A percentile compares a stretch with the other conserved stretches of the same genome.
phyloP scores from a whole-genome alignment of 225 moss, liverwort and hornwort species.

The Sphagnum tenellum region DNA sequence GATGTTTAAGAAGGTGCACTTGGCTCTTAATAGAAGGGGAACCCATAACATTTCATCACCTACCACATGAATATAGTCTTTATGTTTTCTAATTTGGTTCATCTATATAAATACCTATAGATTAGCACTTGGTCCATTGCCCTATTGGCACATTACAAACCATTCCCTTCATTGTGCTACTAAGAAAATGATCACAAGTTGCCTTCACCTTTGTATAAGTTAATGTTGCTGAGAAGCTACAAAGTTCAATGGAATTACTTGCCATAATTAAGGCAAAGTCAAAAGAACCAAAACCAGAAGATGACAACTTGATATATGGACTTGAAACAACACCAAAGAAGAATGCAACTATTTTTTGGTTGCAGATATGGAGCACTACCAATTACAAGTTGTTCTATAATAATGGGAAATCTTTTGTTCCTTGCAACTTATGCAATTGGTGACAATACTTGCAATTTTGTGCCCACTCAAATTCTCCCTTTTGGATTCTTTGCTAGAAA shows the following conservation, averaged over 20 bases:
- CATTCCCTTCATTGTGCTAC: too few relatives aligned
- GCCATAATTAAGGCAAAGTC: constrained; percentile 60
- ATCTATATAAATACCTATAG: too few relatives aligned
- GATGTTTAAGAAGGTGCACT: constrained; percentile 3
- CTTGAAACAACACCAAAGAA: constrained; percentile 80
- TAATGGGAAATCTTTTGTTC: constrained; percentile 82
- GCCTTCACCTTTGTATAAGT: constrained; percentile 16
- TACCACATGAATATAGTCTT: too few relatives aligned
- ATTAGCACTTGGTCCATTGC: too few relatives aligned
- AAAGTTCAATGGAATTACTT: constrained; percentile 63
- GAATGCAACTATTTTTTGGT: constrained; percentile 68
- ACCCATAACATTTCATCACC: too few relatives aligned
- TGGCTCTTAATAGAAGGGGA: too few relatives aligned
- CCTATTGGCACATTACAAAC: too few relatives aligned
- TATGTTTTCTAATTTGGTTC: too few relatives aligned
- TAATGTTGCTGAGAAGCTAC: constrained; percentile 71
- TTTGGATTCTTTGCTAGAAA: too few relatives aligned
- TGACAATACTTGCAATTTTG: background rate
- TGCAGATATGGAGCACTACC: constrained; percentile 90
- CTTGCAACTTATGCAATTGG: constrained; percentile 50
- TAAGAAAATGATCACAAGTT: too few relatives aligned
- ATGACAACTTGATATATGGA: constrained; percentile 77
- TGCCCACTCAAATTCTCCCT: too few relatives aligned
- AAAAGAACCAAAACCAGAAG: constrained; percentile 47
- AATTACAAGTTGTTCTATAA: constrained; percentile 86